These are phyloP conservation scores for Luffa aegyptiaca DNA, from an alignment of 306 rosid species.

Conservation along the genomic window DNA sequence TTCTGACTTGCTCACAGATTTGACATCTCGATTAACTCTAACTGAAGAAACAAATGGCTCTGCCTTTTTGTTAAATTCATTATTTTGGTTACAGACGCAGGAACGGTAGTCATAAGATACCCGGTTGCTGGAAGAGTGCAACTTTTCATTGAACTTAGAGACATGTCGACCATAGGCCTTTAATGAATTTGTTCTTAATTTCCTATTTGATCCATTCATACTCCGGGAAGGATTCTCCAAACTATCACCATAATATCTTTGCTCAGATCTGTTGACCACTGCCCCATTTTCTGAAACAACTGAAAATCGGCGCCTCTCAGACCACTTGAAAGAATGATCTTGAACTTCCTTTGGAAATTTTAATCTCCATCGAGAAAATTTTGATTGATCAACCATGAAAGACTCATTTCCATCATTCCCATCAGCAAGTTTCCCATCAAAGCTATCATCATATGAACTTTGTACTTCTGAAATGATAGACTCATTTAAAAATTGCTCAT, in stretches of 20 bases:
- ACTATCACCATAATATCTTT: constrained; percentile 51
- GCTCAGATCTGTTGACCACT: constrained; percentile 37
- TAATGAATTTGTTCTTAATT: constrained; percentile 37
- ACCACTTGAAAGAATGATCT: constrained; percentile 63
- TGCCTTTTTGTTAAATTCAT: constrained; percentile 52
- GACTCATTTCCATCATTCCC: constrained; percentile 38
- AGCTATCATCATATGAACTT: constrained; percentile 32
- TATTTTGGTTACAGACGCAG: constrained; percentile 60
- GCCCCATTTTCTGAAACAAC: constrained; percentile 49
- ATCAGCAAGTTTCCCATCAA: constrained; percentile 37
- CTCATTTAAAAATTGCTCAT: constrained; percentile 39
- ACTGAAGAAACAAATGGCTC: constrained; percentile 49
- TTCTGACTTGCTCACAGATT: constrained; percentile 43
- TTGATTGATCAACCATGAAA: constrained; percentile 50
- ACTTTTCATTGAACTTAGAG: constrained; percentile 57
- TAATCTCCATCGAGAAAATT: constrained; percentile 39
- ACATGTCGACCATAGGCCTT: constrained; percentile 64
- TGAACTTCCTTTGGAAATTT: constrained; percentile 62
- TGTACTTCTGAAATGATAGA: constrained; percentile 28
- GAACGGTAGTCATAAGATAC: constrained; percentile 48
- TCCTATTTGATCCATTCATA: constrained; percentile 37
- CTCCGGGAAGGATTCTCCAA: constrained; percentile 48
- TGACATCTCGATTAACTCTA: constrained; percentile 48
- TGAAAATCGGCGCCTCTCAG: constrained; percentile 48
- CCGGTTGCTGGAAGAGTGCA: constrained; percentile 46